These are phyloP conservation scores for Colletotrichum karsti DNA, from an alignment of 2,329 filamentous ascomycete genomes.

Conservation along the genomic window DNA sequence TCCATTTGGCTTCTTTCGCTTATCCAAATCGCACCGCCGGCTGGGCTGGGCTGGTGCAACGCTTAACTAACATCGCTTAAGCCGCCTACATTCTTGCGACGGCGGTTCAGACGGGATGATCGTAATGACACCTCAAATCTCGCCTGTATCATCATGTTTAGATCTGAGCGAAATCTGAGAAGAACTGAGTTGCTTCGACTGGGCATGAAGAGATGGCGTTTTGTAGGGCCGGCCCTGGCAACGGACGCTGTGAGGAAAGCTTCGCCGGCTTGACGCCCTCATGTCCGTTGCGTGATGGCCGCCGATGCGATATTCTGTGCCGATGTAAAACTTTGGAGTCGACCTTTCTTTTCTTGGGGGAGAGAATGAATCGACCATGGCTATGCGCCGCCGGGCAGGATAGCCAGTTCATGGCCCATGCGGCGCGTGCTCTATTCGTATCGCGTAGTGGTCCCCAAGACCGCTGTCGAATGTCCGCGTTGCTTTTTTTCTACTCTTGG, in stretches of 20 bases:
- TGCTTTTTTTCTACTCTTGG: background rate
- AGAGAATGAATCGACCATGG: background rate
- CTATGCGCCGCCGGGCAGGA: background rate
- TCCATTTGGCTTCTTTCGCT: background rate
- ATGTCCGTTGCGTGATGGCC: background rate
- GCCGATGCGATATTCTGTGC: conserved; percentile 11
- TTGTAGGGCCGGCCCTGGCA: conserved; percentile 2
- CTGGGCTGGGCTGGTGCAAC: background rate
- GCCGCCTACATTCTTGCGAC: background rate
- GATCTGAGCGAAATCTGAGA: background rate
- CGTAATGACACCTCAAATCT: background rate
- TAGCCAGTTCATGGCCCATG: background rate
- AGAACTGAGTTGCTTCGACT: conserved; percentile 8
- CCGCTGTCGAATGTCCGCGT: background rate
- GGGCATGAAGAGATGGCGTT: conserved; percentile 5
- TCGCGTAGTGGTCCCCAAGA: background rate
- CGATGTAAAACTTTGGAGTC: conserved; percentile 8
- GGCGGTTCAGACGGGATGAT: conserved; percentile 6
- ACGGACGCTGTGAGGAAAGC: background rate
- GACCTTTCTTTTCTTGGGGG: too few species aligned
- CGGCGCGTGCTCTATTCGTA: background rate
- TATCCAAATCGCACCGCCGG: background rate
- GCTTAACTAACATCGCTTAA: background rate
- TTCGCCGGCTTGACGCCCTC: background rate
- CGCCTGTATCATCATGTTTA: background rate